Conservation (phyloP, 129 eudicot species). For the Ambrosia artemisiifolia region DNA sequence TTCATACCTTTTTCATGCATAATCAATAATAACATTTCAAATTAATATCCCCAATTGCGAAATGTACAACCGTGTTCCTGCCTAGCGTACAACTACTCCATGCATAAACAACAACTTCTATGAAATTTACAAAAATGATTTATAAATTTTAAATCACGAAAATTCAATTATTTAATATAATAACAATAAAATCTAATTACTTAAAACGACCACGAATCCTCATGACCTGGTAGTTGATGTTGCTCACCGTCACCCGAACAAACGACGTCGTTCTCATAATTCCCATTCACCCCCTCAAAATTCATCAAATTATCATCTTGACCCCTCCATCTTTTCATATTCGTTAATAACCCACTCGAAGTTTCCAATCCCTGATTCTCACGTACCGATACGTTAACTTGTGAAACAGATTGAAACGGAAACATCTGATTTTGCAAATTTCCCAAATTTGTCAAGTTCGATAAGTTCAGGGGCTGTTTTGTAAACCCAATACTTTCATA, state of each 20-base stretch:
- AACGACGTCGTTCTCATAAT: conserved; percentile 19
- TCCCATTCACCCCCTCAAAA: conserved; percentile 22
- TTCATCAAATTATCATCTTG: conserved; percentile 31
- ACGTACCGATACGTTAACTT: not conserved
- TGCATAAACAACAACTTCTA: not conserved
- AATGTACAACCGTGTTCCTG: not conserved
- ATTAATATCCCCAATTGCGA: not conserved
- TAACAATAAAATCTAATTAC: conserved; percentile 15
- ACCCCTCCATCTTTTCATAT: conserved; percentile 38
- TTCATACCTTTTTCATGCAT: conserved; percentile 17
- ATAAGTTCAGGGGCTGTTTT: conserved; percentile 31
- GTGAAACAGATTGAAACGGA: conserved; percentile 32
- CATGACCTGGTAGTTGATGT: conserved; percentile 38
- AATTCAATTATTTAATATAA: not conserved
- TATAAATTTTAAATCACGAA: not conserved
- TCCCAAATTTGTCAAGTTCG: not conserved
- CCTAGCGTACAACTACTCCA: not conserved
- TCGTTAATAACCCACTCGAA: conserved; percentile 14
- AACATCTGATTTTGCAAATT: conserved; percentile 42
- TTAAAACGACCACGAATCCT: conserved; percentile 56
- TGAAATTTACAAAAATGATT: not conserved
- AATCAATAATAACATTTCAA: not conserved
- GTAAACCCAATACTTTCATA: conserved; percentile 8
- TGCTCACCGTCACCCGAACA: conserved; percentile 31
- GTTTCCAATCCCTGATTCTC: conserved; percentile 2